These are phyloP conservation scores for Vaccinium darrowii DNA, from an alignment of 148 eudicot genomes.

Conservation along the genomic window DNA sequence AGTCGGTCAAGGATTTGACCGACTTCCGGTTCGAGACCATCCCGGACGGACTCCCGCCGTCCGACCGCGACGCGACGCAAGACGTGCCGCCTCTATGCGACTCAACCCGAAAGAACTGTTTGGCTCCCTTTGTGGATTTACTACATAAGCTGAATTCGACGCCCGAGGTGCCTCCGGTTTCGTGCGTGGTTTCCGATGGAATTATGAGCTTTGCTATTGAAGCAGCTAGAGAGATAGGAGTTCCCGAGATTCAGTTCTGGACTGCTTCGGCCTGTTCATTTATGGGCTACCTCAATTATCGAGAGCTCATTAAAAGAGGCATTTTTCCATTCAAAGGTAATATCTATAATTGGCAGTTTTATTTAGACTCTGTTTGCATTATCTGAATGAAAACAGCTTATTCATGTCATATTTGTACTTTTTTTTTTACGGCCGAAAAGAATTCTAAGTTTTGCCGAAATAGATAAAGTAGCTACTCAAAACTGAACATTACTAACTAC, in stretches of 20 bases:
- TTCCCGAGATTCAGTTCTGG: constrained; percentile 16
- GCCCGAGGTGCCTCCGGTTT: background rate
- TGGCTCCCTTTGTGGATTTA: background rate
- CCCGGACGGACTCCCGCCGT: background rate
- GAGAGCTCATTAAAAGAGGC: constrained; percentile 14
- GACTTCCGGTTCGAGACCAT: constrained; percentile 3
- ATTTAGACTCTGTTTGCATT: too few species aligned
- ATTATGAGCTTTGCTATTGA: constrained; percentile 14
- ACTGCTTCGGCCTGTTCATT: constrained; percentile 18
- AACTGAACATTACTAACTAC: too few species aligned
- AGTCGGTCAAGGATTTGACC: background rate
- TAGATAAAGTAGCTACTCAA: too few species aligned
- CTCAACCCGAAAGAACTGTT: background rate
- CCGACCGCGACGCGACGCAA: background rate
- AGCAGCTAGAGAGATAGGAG: background rate
- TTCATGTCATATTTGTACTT: background rate
- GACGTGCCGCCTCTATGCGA: background rate
- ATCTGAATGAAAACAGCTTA: background rate
- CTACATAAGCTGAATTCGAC: background rate
- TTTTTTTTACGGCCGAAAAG: too few species aligned
- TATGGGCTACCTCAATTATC: constrained; percentile 9
- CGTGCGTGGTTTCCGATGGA: constrained; percentile 3
- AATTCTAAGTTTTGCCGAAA: too few species aligned
- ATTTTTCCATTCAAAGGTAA: constrained; percentile 12
- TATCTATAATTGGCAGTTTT: too few species aligned